Conservation (phyloP, 495 filamentous ascomycete genomes). For the Mycothermus thermophilus region DNA sequence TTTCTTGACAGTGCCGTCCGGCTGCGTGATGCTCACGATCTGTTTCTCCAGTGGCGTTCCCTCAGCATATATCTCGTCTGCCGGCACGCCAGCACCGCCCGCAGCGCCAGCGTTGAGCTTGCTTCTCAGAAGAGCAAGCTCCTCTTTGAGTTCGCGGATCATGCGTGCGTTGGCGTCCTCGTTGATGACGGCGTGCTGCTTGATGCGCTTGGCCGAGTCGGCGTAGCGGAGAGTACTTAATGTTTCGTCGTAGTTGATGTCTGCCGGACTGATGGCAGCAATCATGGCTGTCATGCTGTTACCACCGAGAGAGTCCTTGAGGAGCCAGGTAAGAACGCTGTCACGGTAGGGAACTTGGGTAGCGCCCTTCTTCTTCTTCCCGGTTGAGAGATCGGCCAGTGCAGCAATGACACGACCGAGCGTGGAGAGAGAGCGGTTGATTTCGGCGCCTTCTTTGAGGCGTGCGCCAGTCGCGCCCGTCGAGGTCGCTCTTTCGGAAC, state of each 20-base stretch:
- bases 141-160: constrained; percentile 96
- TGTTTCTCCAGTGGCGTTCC: constrained; percentile 89
- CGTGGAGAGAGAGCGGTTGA: constrained; percentile 92
- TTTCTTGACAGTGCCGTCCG: constrained; percentile 80
- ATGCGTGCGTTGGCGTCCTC: constrained; percentile 98
- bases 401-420: constrained; percentile 97
- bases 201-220: constrained; percentile 96
- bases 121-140: constrained; percentile 70
- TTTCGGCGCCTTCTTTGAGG: constrained; percentile 96
- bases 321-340: constrained; percentile 87
- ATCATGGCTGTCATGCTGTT: constrained; percentile 99
- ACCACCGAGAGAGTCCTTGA: constrained; percentile 94
- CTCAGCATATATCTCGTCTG: constrained; percentile 74
- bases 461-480: constrained; percentile 93
- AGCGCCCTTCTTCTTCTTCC: constrained; percentile 57
- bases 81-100: constrained; percentile 31
- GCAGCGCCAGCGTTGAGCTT: constrained; percentile 59
- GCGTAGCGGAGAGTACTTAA: constrained; percentile 91
- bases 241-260: constrained; percentile 99
- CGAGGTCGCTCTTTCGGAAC: constrained; percentile 90
- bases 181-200: constrained; percentile 99
- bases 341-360: constrained; percentile 93
- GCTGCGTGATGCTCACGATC: constrained; percentile 81
- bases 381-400: constrained; percentile 75
- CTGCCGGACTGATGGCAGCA: constrained; percentile 92